Conservation (phyloP, 495 filamentous ascomycete genomes). For the Xylaria venustula region DNA sequence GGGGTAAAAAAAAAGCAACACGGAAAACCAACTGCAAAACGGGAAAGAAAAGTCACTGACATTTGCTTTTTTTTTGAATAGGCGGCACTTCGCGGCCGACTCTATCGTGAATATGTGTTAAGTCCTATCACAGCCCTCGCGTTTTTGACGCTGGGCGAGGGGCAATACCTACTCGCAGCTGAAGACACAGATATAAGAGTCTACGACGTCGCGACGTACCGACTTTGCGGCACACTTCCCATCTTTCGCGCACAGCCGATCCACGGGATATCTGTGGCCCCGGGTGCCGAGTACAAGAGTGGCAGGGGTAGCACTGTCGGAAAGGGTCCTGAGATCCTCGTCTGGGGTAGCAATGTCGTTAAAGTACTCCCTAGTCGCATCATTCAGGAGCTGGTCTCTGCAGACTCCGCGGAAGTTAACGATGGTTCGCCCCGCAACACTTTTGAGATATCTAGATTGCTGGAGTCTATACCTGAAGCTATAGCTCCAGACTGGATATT, state of each 20-base stretch:
- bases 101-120: constrained; percentile 39
- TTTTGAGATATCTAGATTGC: neutral
- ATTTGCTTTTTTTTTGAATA: too few species aligned
- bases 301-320: neutral
- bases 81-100: constrained; percentile 13
- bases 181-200: constrained; percentile 72
- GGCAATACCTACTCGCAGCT: constrained; percentile 61
- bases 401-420: neutral
- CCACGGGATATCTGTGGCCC: constrained; percentile 60
- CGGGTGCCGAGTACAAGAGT: constrained; percentile 1
- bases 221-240: constrained; percentile 36
- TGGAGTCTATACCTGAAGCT: constrained; percentile 19
- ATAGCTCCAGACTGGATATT: constrained; percentile 78
- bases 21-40: too few species aligned
- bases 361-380: constrained; percentile 22
- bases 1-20: too few species aligned
- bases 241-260: constrained; percentile 66
- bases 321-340: constrained; percentile 29
- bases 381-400: constrained; percentile 24
- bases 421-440: neutral
- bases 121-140: constrained; percentile 60
- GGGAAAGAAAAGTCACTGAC: too few species aligned
- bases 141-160: constrained; percentile 35
- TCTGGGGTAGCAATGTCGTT: constrained; percentile 57
- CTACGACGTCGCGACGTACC: constrained; percentile 43